Base-by-base conservation (phyloP, 2,329 filamentous ascomycete genomes). In the Fusarium udum region DNA sequence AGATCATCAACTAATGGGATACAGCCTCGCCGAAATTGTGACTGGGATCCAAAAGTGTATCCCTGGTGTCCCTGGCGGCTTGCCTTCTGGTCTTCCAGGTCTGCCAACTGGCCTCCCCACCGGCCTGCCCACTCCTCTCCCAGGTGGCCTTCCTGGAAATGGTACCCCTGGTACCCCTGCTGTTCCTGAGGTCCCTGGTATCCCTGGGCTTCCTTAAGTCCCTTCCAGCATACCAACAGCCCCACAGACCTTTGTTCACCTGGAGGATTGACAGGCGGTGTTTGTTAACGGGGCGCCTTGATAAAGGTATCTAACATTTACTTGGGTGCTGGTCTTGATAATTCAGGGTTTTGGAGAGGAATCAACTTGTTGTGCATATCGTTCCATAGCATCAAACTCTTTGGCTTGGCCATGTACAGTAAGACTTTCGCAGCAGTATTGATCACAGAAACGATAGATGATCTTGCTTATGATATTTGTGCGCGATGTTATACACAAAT, bases 191-290 rank as follows among this genome's bases (percentile, higher is more conserved):
- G 20, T 13, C 11, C 37, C 37, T 39, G 20, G 37, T 39, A 39
- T 22, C 37, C 37, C 16, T 4, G 31, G 48, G 3, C 12, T 52
- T 24, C n/a, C n/a, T 26, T 34, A 7, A 52, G 6, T 3, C 1
- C 4, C 4, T 24, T 24, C 8, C 13, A 15, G n/a, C 4, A 14
- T 3, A 15, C 1, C 31, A 24, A 52, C 13, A 15, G 16, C 6
- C n/a, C 9, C 1, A 3, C 2, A 24, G 16, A 15, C 12, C 3
- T 26, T 11, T 5, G 0, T 15, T 12, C 31, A 7, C 12, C 9
- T 6, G 16, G n/a, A 20, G 0, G 12, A 5, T 6, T 8, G 16
- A 34, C 6, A 11, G 31, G 3, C 12, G 1, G 16, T 10, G 7
- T 7, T 10, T 4, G 4, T 14, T 5, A 20, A 34, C 8, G 9